Evolutionary conservation across 371 early-diverging fungal species (phyloP).

Genomic region (Saksenaea vasiformis): DNA sequence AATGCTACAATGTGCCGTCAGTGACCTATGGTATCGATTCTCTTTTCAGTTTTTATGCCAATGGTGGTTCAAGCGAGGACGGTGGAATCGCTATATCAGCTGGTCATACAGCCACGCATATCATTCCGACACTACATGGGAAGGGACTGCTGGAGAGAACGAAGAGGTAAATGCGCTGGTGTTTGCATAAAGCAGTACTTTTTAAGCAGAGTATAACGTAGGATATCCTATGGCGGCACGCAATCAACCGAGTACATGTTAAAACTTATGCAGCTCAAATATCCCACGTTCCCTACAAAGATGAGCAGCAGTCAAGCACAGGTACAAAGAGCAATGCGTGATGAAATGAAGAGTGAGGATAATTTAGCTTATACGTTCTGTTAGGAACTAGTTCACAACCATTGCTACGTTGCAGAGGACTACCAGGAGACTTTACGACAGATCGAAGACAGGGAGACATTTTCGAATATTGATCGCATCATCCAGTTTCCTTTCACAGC

Average conservation of each 20-base stretch:
- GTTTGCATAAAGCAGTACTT: neutral
- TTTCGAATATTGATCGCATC: constrained; percentile 60
- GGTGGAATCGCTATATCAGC: constrained; percentile 76
- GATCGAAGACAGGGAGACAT: constrained; percentile 54
- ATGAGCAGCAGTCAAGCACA: constrained; percentile 76
- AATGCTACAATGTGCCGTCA: constrained; percentile 77
- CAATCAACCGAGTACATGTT: constrained; percentile 79
- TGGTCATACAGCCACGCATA: constrained; percentile 72
- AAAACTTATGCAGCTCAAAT: constrained; percentile 88
- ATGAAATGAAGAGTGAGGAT: neutral
- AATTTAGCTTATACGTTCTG: neutral
- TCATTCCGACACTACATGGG: constrained; percentile 75
- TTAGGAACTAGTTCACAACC: constrained; percentile 65
- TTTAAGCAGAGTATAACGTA: constrained; percentile 7
- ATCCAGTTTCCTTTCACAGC: constrained; percentile 77
- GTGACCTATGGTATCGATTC: constrained; percentile 87
- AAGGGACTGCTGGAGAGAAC: constrained; percentile 60
- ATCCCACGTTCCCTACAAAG: constrained; percentile 85
- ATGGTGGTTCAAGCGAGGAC: constrained; percentile 42
- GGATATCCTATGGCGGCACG: constrained; percentile 72
- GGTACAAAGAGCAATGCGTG: constrained; percentile 27
- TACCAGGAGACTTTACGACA: constrained; percentile 65
- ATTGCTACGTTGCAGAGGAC: constrained; percentile 74
- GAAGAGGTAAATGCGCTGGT: constrained; percentile 51
- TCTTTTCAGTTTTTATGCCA: constrained; percentile 79